A percentile compares a stretch with the other conserved stretches of the same genome.
Conservation (phyloP, 140 eudicot species). For the Senecio squalidus region DNA sequence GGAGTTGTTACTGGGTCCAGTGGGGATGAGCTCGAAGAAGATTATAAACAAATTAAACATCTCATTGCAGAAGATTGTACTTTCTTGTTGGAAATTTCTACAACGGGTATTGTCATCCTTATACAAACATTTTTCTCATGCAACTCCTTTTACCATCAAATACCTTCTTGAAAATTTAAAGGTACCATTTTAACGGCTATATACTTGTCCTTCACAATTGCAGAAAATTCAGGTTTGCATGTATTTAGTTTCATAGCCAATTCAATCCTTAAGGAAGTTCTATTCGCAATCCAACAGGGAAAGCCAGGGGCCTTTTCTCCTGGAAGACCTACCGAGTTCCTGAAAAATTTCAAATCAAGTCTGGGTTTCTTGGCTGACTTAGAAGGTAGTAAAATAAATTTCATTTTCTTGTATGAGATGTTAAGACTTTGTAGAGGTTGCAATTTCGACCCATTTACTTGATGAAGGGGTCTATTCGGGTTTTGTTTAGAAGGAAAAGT, state of each 20-base stretch:
- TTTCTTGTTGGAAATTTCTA: conserved; percentile 79
- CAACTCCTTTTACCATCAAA: background rate
- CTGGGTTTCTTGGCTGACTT: conserved; percentile 76
- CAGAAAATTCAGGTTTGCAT: conserved; percentile 97
- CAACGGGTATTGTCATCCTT: conserved; percentile 47
- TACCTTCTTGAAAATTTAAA: too few relatives aligned
- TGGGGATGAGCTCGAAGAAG: conserved; percentile 87
- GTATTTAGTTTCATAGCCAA: conserved; percentile 94
- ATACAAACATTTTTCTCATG: background rate
- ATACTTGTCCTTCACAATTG: conserved; percentile 14
- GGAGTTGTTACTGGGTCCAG: conserved; percentile 43
- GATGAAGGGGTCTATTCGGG: background rate
- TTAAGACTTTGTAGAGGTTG: background rate
- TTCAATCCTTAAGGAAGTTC: conserved; percentile 93
- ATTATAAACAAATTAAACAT: conserved; percentile 52
- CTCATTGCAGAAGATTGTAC: conserved; percentile 72
- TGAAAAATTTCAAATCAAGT: conserved; percentile 83
- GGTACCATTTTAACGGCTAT: background rate
- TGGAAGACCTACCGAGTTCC: conserved; percentile 91
- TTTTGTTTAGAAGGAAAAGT: too few relatives aligned
- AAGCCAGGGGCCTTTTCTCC: conserved; percentile 96
- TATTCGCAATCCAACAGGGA: conserved; percentile 75
- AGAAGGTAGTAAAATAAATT: conserved; percentile 55
- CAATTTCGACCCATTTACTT: background rate
- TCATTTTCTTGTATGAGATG: background rate